phyloP scores from a whole-genome alignment of 2,329 filamentous ascomycete species.

The Sclerotinia sclerotiorum region DNA sequence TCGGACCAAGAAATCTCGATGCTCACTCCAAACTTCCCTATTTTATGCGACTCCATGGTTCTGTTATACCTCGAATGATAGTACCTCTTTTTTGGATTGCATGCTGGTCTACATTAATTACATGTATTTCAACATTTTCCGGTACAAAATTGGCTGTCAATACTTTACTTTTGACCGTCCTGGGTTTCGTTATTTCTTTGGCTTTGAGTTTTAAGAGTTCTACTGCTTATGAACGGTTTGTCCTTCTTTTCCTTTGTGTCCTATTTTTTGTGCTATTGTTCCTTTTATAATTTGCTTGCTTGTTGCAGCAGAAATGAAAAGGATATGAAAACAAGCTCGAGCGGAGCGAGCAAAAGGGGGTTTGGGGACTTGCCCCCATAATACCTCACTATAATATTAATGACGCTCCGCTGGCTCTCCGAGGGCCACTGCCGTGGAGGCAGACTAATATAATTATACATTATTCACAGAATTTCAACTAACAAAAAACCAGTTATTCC shows the following conservation, averaged over 20 bases:
- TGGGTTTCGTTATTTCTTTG: slow-evolving; percentile 79
- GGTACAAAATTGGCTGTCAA: slow-evolving; percentile 52
- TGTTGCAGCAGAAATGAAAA: too few relatives aligned
- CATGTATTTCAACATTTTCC: slow-evolving; percentile 49
- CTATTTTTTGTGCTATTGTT: too few relatives aligned
- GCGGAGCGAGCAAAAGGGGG: slow-evolving; percentile 1
- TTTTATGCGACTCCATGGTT: slow-evolving; percentile 74
- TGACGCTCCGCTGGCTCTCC: slow-evolving; percentile 9
- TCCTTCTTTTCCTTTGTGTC: not conserved
- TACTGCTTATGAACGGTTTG: slow-evolving; percentile 69
- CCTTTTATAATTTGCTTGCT: too few relatives aligned
- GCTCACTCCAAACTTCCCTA: slow-evolving; percentile 76
- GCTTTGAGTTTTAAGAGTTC: slow-evolving; percentile 75
- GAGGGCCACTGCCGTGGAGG: slow-evolving; percentile 5
- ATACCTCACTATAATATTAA: not conserved
- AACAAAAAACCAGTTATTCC: slow-evolving; percentile 45
- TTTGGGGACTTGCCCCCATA: slow-evolving; percentile 3
- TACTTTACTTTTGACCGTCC: slow-evolving; percentile 70
- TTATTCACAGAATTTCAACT: not conserved
- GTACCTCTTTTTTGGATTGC: slow-evolving; percentile 64
- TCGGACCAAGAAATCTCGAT: slow-evolving; percentile 65
- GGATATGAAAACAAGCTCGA: not conserved
- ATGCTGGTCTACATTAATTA: slow-evolving; percentile 66
- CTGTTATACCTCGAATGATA: slow-evolving; percentile 72
- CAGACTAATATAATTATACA: not conserved